Conservation (phyloP, 1,139 yeast species). For the Insectozyma bohioensis region DNA sequence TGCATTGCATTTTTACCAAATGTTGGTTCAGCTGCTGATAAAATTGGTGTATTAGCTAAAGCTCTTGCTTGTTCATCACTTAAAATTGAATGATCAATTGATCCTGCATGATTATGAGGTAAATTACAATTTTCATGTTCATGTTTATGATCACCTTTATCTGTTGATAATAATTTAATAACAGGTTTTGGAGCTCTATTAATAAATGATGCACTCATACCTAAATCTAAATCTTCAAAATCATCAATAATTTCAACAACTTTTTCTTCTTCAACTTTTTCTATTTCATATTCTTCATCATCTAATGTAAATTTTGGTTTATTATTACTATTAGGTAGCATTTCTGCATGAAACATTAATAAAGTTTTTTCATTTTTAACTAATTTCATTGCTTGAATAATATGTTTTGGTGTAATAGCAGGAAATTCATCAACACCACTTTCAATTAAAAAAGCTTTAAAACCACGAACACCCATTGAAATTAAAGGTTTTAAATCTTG, state of each 20-base stretch:
- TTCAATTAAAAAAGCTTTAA: slow-evolving; percentile 87
- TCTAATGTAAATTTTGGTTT: slow-evolving; percentile 23
- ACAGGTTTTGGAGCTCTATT: slow-evolving; percentile 42
- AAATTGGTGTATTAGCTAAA: slow-evolving; percentile 52
- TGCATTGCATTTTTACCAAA: slow-evolving; percentile 49
- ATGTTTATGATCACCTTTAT: slow-evolving; percentile 18
- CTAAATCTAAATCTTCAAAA: slow-evolving; percentile 40
- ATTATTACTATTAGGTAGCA: slow-evolving; percentile 56
- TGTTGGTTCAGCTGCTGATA: slow-evolving; percentile 59
- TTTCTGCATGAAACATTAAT: slow-evolving; percentile 92
- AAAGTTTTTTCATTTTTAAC: slow-evolving; percentile 65
- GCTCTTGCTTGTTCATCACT: slow-evolving; percentile 52
- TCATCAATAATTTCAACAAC: slow-evolving; percentile 13
- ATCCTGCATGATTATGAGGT: slow-evolving; percentile 42
- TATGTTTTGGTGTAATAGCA: slow-evolving; percentile 62
- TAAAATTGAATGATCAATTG: slow-evolving; percentile 38
- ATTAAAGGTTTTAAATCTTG: slow-evolving; percentile 71
- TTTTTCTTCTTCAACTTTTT: slow-evolving; percentile 13
- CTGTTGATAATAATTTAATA: slow-evolving; percentile 26
- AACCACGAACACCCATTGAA: slow-evolving; percentile 84
- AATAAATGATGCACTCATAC: slow-evolving; percentile 49
- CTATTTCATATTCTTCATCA: slow-evolving; percentile 19
- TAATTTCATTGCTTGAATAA: slow-evolving; percentile 60
- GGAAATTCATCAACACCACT: slow-evolving; percentile 96
- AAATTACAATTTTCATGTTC: slow-evolving; percentile 36